Percentiles rank a stretch among this genome's conserved stretches.
phyloP scores from a whole-genome alignment of 176 grass and related monocot genomes.

The Phragmites australis region DNA sequence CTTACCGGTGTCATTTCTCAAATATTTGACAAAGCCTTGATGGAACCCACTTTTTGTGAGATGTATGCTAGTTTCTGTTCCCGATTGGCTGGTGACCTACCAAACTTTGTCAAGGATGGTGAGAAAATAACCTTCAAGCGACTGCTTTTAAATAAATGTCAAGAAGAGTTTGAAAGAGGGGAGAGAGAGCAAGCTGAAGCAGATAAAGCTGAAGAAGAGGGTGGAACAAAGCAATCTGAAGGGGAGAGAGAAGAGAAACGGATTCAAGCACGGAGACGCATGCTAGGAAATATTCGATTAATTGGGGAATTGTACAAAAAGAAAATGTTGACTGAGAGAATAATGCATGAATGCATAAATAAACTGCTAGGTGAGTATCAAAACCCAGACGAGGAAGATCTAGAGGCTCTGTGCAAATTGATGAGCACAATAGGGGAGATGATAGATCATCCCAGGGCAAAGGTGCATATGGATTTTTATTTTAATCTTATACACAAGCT shows the following conservation, averaged over 20 bases:
- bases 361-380: constrained; percentile 68
- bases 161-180: constrained; percentile 90
- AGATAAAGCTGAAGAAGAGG: constrained; percentile 58
- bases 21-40: constrained; percentile 96
- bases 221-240: constrained; percentile 60
- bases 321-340: constrained; percentile 84
- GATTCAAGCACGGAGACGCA: constrained; percentile 60
- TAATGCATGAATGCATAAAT: constrained; percentile 94
- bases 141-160: constrained; percentile 80
- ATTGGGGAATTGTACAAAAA: constrained; percentile 94
- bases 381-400: constrained; percentile 82
- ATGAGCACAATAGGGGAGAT: constrained; percentile 95
- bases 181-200: constrained; percentile 78
- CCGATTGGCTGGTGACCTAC: constrained; percentile 56
- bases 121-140: constrained; percentile 88
- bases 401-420: constrained; percentile 81
- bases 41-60: constrained; percentile 92
- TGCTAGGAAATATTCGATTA: constrained; percentile 86
- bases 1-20: constrained; percentile 77
- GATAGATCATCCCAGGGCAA: constrained; percentile 78
- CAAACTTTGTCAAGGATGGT: constrained; percentile 64
- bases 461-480: constrained; percentile 84
- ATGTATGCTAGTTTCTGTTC: constrained; percentile 89
- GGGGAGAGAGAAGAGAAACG: constrained; percentile 66
- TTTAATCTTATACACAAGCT: constrained; percentile 67